A percentile compares a stretch with the other conserved stretches of the same genome.
phyloP scores from a whole-genome alignment of 2,329 filamentous ascomycete genomes.

The Cercospora beticola region DNA sequence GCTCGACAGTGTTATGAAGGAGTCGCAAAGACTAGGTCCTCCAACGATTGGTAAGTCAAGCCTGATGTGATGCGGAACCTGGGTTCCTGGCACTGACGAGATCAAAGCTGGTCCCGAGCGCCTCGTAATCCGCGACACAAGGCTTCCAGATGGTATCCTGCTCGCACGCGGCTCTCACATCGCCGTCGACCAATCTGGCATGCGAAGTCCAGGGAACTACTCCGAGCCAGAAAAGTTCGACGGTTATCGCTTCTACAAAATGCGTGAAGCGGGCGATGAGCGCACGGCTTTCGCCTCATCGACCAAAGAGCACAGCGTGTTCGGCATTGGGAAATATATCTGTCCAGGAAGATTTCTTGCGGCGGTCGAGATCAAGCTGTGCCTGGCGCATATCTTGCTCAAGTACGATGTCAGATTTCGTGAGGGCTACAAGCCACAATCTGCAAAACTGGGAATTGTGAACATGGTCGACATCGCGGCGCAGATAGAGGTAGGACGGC shows the following conservation, averaged over 20 bases:
- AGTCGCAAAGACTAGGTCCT: slow-evolving; percentile 22
- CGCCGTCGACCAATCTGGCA: slow-evolving; percentile 10
- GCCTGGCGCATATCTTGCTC: slow-evolving; percentile 32
- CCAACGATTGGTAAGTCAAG: slow-evolving; percentile 12
- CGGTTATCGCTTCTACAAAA: slow-evolving; percentile 22
- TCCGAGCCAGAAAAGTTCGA: slow-evolving; percentile 26
- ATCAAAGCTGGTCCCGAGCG: slow-evolving; percentile 28
- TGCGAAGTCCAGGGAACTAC: slow-evolving; percentile 18
- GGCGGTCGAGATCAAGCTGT: slow-evolving; percentile 38
- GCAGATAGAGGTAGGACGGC: neutral
- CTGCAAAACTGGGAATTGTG: neutral
- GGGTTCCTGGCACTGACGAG: neutral
- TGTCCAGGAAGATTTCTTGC: slow-evolving; percentile 42
- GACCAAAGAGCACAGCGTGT: slow-evolving; percentile 27
- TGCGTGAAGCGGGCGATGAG: slow-evolving; percentile 24
- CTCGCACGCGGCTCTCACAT: slow-evolving; percentile 27
- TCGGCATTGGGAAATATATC: slow-evolving; percentile 37
- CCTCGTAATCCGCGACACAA: slow-evolving; percentile 22
- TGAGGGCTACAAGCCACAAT: neutral
- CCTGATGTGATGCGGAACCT: neutral
- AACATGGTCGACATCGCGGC: slow-evolving; percentile 8
- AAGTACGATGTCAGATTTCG: slow-evolving; percentile 34
- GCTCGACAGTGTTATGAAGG: slow-evolving; percentile 34
- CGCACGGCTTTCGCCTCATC: slow-evolving; percentile 19
- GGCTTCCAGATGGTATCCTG: slow-evolving; percentile 30